A percentile compares a stretch with the other conserved stretches of the same genome.
phyloP scores from a whole-genome alignment of 305 asterid genomes.

The Withania somnifera region DNA sequence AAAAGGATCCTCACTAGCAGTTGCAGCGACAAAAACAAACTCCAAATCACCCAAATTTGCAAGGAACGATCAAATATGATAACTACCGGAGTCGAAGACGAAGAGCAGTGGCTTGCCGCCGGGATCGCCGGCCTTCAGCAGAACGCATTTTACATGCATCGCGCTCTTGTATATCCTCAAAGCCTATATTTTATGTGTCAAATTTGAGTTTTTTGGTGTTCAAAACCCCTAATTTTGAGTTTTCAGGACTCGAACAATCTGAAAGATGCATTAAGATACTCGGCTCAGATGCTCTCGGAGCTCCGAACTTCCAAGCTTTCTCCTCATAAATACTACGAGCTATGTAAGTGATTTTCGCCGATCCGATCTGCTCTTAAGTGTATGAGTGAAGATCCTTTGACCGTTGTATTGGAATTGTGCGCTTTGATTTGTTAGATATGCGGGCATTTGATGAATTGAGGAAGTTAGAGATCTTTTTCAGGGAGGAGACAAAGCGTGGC shows the following conservation, averaged over 20 bases:
- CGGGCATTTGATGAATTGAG: constrained; percentile 96
- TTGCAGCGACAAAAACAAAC: not conserved
- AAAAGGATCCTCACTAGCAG: not conserved
- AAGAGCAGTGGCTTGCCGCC: constrained; percentile 92
- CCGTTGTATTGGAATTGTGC: not conserved
- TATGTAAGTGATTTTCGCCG: constrained; percentile 42
- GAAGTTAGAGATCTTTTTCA: constrained; percentile 83
- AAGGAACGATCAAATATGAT: constrained; percentile 27
- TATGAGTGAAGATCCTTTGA: not conserved
- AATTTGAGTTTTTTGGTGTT: not conserved
- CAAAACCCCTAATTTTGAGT: constrained; percentile 43
- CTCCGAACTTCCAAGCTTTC: constrained; percentile 96
- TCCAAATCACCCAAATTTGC: not conserved
- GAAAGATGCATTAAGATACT: constrained; percentile 90
- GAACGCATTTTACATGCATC: constrained; percentile 97
- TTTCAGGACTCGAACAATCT: constrained; percentile 81
- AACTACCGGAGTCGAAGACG: constrained; percentile 73
- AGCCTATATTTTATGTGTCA: not conserved
- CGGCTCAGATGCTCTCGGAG: constrained; percentile 99
- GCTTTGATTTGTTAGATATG: constrained; percentile 53
- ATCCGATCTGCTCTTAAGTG: not conserved
- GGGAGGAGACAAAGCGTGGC: constrained; percentile 77
- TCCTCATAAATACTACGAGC: constrained; percentile 94
- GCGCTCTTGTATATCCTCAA: constrained; percentile 57
- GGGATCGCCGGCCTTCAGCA: constrained; percentile 97